Base-by-base conservation (phyloP, 2,329 filamentous ascomycete genomes). In the Lomentospora prolificans region DNA sequence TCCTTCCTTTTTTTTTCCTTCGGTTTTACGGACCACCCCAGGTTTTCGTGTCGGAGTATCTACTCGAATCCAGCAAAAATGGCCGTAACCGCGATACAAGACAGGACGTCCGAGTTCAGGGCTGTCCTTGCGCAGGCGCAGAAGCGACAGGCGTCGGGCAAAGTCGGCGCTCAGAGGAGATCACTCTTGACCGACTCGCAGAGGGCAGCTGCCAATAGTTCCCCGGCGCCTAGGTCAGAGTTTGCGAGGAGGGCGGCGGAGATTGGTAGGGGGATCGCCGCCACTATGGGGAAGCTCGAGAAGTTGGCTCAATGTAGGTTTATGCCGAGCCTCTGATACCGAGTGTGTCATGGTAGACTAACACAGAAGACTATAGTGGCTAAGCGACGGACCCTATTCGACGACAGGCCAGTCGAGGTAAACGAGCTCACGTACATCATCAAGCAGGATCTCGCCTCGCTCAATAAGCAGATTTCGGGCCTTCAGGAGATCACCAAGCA, bases 401-500 rank as follows among this genome's bases (percentile, higher is more conserved):
- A 99, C 70, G 94, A 99, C 74, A 84, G 89, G 67, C 90, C 94
- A 0, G 89, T 96, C 56, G 94, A 99, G 72, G 96, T 97, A 69
- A 94, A 94, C 69, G 90, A 97, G 71, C 82, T 96, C 69, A 96
- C 91, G 6, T 96, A 91, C 66, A 88, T 97, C 66, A 96, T 97
- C 77, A 97, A 97, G 74, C 92, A 97, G 76, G 92, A 97, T 66
- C 81, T 97, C 54, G 89, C 90, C 1, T 84, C 76, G 8, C 69
- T 83, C 22, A 97, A 96, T 71, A 84, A 90, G 62, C 88, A 95
- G 66, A 97, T 97, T 63, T 87, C 87, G 50, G 77, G 79, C 8
- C 76, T 99, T n/a, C 89, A 95, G 67, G 74, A 79, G 5, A 78
- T 96, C 50, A 86, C 90, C 12, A 81, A 85, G 55, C 81, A 88